Evolutionary conservation across 2,329 filamentous ascomycete species (phyloP).

Genomic region (Fusarium marasasianum): DNA sequence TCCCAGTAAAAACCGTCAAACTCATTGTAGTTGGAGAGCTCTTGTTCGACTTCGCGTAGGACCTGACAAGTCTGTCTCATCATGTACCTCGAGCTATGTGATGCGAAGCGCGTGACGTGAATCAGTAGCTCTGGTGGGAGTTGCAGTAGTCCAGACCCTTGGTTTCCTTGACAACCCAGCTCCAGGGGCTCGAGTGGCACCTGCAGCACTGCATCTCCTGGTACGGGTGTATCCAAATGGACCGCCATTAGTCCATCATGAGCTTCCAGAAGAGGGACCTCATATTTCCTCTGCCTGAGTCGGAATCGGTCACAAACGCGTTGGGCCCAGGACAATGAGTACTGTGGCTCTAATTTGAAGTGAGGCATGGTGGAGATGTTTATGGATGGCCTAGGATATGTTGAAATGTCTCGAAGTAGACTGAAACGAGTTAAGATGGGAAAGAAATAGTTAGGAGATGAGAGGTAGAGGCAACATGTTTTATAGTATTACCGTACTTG

Average conservation of each 20-base stretch:
- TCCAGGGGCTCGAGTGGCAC: neutral
- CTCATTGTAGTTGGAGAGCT: too few relatives aligned
- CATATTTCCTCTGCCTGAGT: neutral
- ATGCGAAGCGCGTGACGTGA: neutral
- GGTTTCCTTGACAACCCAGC: accelerated
- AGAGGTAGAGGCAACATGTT: too few relatives aligned
- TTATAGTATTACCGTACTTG: too few relatives aligned
- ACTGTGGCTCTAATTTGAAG: neutral
- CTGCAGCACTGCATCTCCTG: neutral
- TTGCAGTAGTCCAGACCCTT: neutral
- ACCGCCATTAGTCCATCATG: accelerated
- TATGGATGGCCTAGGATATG: neutral
- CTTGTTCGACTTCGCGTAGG: neutral
- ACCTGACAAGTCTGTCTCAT: neutral
- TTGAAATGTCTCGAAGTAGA: too few relatives aligned
- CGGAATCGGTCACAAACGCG: neutral
- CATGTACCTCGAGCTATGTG: neutral
- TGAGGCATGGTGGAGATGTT: neutral
- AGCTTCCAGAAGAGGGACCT: neutral
- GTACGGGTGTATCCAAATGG: neutral
- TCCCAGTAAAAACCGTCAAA: neutral
- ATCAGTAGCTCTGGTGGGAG: neutral
- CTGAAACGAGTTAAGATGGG: too few relatives aligned
- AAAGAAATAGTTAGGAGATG: neutral
- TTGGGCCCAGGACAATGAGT: neutral